Evolutionary conservation across 2,329 filamentous ascomycete genomes (phyloP).

Genomic region (Botrytis cinerea): DNA sequence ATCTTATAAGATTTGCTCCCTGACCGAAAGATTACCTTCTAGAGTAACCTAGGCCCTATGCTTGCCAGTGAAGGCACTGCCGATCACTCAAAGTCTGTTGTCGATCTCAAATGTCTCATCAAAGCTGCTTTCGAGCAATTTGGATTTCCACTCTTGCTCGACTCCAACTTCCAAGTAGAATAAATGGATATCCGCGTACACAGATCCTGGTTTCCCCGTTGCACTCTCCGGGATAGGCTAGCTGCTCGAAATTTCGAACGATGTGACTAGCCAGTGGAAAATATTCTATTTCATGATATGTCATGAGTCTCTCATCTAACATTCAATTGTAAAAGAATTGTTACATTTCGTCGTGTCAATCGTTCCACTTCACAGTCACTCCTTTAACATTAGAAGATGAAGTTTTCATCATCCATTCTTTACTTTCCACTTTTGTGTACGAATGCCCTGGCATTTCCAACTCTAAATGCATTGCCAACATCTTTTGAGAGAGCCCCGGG

Average conservation of each 20-base stretch:
- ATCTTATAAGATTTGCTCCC: neutral
- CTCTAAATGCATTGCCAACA: neutral
- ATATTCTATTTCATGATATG: neutral
- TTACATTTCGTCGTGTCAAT: slow-evolving; percentile 1
- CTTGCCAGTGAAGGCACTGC: neutral
- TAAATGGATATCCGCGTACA: neutral
- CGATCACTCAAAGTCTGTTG: neutral
- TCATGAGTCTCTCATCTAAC: neutral
- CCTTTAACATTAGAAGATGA: neutral
- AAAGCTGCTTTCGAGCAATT: neutral
- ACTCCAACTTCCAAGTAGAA: neutral
- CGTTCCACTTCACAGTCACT: slow-evolving; percentile 1
- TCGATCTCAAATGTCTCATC: neutral
- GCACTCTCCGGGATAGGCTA: neutral
- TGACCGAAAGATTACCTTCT: neutral
- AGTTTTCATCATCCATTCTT: neutral
- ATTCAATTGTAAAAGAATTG: neutral
- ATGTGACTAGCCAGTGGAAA: neutral
- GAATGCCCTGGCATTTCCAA: neutral
- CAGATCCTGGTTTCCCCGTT: neutral
- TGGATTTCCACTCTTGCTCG: neutral
- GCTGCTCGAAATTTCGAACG: neutral
- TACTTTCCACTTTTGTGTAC: neutral
- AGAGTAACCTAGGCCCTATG: neutral
- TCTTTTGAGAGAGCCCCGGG: neutral